Evolutionary conservation across 768 basidiomycete genomes (phyloP).

Genomic region (Xanthoconium purpureum): DNA sequence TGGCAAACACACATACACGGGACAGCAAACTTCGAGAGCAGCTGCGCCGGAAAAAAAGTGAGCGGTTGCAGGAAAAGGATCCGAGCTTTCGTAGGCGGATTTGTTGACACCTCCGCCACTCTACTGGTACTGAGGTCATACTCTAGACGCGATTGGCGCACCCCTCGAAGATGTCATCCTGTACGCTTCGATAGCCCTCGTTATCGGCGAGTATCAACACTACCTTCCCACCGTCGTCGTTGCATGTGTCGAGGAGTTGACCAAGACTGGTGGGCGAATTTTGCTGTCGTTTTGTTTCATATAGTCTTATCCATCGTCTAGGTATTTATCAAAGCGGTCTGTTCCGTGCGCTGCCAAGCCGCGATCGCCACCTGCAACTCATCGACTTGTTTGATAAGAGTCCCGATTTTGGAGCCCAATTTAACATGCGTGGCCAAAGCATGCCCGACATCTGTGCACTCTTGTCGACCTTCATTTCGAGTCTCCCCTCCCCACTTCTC

Average conservation of each 20-base stretch:
- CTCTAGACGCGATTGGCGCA: conserved; percentile 37
- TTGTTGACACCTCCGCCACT: neutral
- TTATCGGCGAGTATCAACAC: conserved; percentile 38
- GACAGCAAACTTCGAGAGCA: conserved; percentile 27
- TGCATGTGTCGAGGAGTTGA: conserved; percentile 45
- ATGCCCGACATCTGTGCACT: conserved; percentile 46
- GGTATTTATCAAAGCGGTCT: conserved; percentile 43
- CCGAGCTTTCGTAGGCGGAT: conserved; percentile 26
- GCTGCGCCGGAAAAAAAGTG: conserved; percentile 17
- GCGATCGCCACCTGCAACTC: conserved; percentile 38
- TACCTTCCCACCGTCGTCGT: conserved; percentile 39
- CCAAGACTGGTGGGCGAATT: conserved; percentile 37
- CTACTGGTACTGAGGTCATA: neutral
- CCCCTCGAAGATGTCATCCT: conserved; percentile 34
- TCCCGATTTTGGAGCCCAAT: conserved; percentile 19
- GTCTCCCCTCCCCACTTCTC: conserved; percentile 46
- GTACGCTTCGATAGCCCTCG: conserved; percentile 31
- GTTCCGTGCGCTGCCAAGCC: conserved; percentile 42
- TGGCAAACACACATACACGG: conserved; percentile 12
- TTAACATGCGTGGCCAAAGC: conserved; percentile 33
- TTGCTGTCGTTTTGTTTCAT: neutral
- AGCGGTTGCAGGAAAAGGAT: conserved; percentile 20
- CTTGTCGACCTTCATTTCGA: conserved; percentile 45
- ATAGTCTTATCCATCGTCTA: conserved; percentile 11
- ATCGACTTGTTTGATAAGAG: conserved; percentile 38